Conservation (phyloP, 2,329 filamentous ascomycete genomes). For the Saccharata proteae region DNA sequence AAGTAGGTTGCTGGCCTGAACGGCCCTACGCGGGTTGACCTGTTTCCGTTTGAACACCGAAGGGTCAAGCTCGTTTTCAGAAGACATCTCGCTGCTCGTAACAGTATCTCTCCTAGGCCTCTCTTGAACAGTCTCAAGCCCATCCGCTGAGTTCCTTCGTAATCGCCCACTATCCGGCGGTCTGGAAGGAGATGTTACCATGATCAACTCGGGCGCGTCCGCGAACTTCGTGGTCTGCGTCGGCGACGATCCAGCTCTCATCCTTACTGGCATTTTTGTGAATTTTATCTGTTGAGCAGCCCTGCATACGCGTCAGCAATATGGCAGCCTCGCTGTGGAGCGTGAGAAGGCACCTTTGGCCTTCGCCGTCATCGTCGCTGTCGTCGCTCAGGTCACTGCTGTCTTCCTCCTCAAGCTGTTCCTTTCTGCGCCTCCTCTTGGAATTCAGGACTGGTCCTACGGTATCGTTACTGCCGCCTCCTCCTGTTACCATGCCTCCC, state of each 20-base stretch:
- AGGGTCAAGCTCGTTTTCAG: conserved; percentile 66
- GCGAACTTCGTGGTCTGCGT: conserved; percentile 49
- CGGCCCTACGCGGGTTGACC: conserved; percentile 47
- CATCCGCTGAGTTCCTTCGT: conserved; percentile 58
- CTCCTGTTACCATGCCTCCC: conserved; percentile 56
- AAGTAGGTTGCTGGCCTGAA: conserved; percentile 41
- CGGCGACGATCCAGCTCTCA: conserved; percentile 79
- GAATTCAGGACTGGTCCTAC: conserved; percentile 52
- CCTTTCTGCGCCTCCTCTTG: conserved; percentile 54
- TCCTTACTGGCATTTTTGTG: conserved; percentile 83
- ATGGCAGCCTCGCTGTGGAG: no score
- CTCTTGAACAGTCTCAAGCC: conserved; percentile 58
- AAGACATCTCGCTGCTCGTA: conserved; percentile 73
- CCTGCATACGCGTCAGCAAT: conserved; percentile 8
- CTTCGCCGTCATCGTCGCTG: conserved; percentile 64
- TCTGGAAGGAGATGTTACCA: conserved; percentile 44
- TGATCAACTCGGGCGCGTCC: conserved; percentile 43
- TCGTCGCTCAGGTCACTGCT: conserved; percentile 78
- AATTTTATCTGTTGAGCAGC: conserved; percentile 90
- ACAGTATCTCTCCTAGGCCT: conserved; percentile 61
- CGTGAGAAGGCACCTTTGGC: conserved; percentile 21
- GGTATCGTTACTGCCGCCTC: conserved; percentile 51
- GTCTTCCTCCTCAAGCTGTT: conserved; percentile 73
- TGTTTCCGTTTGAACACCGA: conserved; percentile 52
- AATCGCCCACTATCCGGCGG: conserved; percentile 31